Percentiles rank a stretch among this genome's conserved stretches.
Conservation (phyloP, 1,284 basidiomycete species). For the Fomes fomentarius region DNA sequence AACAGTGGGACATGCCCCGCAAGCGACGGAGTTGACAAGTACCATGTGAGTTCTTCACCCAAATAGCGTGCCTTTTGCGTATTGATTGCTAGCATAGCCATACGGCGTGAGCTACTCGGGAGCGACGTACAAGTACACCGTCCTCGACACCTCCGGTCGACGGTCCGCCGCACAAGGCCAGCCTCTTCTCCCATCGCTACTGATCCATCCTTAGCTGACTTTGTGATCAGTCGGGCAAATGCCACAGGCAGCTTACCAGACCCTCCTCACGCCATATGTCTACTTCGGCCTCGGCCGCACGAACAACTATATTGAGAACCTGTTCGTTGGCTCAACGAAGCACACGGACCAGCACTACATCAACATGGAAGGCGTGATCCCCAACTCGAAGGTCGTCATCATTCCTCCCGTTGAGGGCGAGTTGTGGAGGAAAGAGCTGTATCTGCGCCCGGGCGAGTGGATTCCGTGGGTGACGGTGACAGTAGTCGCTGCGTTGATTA, state of each 20-base stretch:
- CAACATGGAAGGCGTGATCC: conserved; percentile 95
- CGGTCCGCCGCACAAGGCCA: conserved; percentile 89
- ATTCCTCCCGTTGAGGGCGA: conserved; percentile 68
- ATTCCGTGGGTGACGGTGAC: conserved; percentile 95
- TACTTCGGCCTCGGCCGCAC: conserved; percentile 98
- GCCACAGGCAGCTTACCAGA: conserved; percentile 89
- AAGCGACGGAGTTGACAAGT: conserved; percentile 60
- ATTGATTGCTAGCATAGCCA: conserved; percentile 52
- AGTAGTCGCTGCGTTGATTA: conserved; percentile 72
- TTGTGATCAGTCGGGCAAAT: conserved; percentile 78
- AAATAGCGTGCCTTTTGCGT: not conserved
- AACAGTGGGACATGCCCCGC: conserved; percentile 76
- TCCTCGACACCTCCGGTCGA: conserved; percentile 90
- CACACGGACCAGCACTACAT: conserved; percentile 75
- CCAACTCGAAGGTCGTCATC: conserved; percentile 97
- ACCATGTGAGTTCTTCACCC: conserved; percentile 60
- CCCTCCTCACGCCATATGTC: conserved; percentile 89
- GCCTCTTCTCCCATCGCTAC: not conserved
- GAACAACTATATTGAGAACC: conserved; percentile 99
- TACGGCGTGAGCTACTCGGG: conserved; percentile 95
- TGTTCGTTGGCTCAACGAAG: conserved; percentile 89
- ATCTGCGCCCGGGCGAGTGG: conserved; percentile 95
- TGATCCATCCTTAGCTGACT: conserved; percentile 6
- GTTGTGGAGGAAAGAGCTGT: conserved; percentile 89
- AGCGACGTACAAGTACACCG: conserved; percentile 96